Conservation (phyloP, 495 filamentous ascomycete species). For the Talaromyces nanjingensis region DNA sequence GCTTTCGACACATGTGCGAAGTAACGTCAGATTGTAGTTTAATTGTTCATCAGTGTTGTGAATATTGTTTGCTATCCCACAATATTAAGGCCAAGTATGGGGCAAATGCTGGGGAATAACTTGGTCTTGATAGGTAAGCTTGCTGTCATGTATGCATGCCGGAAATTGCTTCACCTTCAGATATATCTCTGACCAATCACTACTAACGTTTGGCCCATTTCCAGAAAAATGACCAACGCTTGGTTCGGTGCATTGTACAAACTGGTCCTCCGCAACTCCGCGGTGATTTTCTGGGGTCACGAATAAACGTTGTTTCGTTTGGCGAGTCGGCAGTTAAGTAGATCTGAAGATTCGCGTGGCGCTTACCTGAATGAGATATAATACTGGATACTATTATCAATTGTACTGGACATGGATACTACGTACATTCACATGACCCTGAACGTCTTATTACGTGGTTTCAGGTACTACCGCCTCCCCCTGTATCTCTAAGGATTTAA, state of each 20-base stretch:
- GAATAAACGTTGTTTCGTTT: not conserved
- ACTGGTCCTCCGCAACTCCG: constrained; percentile 1
- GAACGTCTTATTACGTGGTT: not conserved
- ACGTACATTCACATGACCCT: not conserved
- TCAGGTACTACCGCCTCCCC: not conserved
- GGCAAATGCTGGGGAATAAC: not conserved
- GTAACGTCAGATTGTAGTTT: not conserved
- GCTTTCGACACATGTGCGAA: not conserved
- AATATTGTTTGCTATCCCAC: not conserved
- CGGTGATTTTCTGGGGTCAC: not conserved
- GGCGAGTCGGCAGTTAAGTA: not conserved
- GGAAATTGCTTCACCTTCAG: not conserved
- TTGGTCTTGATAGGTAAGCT: not conserved
- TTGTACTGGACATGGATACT: not conserved
- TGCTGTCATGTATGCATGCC: not conserved
- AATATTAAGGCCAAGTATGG: not conserved
- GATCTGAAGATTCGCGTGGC: not conserved
- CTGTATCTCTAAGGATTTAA: not conserved
- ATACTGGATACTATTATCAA: not conserved
- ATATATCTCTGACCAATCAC: not conserved
- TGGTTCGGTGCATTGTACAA: not conserved
- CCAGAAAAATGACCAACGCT: not conserved
- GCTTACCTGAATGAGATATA: not conserved
- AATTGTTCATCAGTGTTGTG: not conserved
- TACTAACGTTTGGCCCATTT: not conserved